Evolutionary conservation across 306 rosid species (phyloP), one percentile per base, ranked within the genome.

Genomic region (Urtica urens): DNA sequence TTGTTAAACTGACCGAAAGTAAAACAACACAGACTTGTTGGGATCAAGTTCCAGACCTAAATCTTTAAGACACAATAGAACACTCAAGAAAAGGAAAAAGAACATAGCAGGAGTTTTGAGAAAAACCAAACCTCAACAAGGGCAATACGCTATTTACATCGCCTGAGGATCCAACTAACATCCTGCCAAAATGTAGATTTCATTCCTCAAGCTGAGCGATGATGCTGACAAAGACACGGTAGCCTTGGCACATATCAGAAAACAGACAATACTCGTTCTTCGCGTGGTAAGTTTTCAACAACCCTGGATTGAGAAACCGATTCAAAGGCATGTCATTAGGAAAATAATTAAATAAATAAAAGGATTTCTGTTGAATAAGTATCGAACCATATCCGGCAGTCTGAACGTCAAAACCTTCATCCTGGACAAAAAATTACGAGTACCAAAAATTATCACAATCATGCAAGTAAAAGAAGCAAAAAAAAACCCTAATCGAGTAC

Each of bases 341-440:
- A 0, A 31, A 31, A 31, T 31, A 7, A 31, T 31, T 7, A 7
- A 7, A 31, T 31, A 31, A 7, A 31, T 31, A n/a, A n/a, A n/a
- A n/a, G n/a, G n/a, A n/a, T n/a, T n/a, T n/a, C n/a, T n/a, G n/a
- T n/a, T n/a, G n/a, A n/a, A n/a, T n/a, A n/a, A n/a, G 33, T 4
- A 62, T 18, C 81, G 50, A 81, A 90, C 99, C 87, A 19, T 85
- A 90, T 69, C 96, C 96, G 28, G 73, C 17, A 58, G 85, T 79
- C 62, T 90, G 96, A 69, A 90, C 99, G 63, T 90, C 96, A 48
- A 81, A 90, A 20, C 99, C 99, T 52, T 73, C 93, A 14, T 82
- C 94, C 99, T 85, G 44, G 14, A 28, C 57, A 43, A 60, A 15
- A 24, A 72, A 46, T 38, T 61, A 35, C 24, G 33, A 31, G 19